These are phyloP conservation scores for Triticum dicoccoides DNA, from an alignment of 176 grass and related monocot genomes.

Conservation along the genomic window DNA sequence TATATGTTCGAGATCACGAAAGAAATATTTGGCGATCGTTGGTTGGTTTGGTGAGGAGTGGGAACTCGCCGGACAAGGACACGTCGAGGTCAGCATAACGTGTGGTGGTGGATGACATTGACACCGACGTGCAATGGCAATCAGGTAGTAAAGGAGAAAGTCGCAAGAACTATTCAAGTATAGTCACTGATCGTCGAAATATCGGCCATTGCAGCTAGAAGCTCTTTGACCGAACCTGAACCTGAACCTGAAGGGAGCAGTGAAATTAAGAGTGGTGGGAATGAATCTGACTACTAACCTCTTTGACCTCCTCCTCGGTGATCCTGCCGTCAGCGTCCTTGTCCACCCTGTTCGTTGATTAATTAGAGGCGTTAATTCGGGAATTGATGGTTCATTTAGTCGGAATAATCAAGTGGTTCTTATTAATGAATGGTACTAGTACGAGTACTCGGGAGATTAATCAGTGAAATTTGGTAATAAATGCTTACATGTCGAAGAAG, in stretches of 20 bases:
- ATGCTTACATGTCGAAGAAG: slow-evolving; percentile 86
- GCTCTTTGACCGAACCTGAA: no score
- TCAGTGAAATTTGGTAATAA: no score
- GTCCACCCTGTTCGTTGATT: slow-evolving; percentile 56
- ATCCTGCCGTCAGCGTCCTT: slow-evolving; percentile 90
- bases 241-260: no score
- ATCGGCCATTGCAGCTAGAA: no score
- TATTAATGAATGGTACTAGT: no score
- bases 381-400: no score
- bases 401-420: no score
- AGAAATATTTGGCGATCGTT: not conserved
- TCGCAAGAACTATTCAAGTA: not conserved
- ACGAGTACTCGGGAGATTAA: no score
- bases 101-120: not conserved
- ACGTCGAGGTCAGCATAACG: not conserved
- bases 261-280: not conserved
- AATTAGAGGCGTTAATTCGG: not conserved
- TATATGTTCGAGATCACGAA: no score
- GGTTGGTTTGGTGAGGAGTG: not conserved
- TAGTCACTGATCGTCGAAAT: not conserved
- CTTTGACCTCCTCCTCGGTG: slow-evolving; percentile 75
- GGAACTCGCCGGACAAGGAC: not conserved
- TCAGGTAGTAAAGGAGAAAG: not conserved
- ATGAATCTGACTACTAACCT: slow-evolving; percentile 36
- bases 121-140: slow-evolving; percentile 4